Percentiles rank a stretch among this genome's conserved stretches.
Conservation (phyloP, 2,329 filamentous ascomycete genomes). For the Penicillium hesseltinei region DNA sequence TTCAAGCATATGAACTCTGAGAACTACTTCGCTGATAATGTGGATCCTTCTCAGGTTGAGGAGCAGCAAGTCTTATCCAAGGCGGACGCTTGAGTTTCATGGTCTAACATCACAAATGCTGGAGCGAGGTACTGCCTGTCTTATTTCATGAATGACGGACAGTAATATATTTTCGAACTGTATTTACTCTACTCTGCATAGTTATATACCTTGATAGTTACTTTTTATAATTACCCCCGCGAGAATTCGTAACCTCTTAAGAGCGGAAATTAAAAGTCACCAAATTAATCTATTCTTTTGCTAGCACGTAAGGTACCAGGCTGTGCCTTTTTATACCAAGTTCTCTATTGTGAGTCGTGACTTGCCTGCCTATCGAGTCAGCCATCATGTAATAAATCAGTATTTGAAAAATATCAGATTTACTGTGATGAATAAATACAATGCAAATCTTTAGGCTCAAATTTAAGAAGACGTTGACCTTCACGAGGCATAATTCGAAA, state of each 20-base stretch:
- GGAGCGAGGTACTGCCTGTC: neutral
- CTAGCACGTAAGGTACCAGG: neutral
- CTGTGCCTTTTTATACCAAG: neutral
- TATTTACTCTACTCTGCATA: neutral
- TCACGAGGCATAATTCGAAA: neutral
- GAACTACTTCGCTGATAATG: neutral
- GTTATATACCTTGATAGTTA: neutral
- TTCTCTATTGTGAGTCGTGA: neutral
- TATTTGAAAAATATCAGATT: no score
- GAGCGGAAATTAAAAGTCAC: neutral
- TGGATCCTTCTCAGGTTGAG: neutral
- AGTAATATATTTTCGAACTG: neutral
- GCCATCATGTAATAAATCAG: no score
- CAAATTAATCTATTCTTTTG: no score
- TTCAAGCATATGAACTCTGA: conserved; percentile 33
- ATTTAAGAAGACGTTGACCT: neutral
- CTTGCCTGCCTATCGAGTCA: no score
- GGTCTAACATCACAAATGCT: neutral
- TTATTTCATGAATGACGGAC: neutral
- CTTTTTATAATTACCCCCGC: neutral
- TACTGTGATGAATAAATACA: neutral
- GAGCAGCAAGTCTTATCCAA: neutral
- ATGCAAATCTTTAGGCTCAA: neutral
- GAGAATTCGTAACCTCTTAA: neutral
- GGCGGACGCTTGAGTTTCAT: neutral